Conservation (phyloP, 306 rosid species). For the Ammopiptanthus mongolicus region DNA sequence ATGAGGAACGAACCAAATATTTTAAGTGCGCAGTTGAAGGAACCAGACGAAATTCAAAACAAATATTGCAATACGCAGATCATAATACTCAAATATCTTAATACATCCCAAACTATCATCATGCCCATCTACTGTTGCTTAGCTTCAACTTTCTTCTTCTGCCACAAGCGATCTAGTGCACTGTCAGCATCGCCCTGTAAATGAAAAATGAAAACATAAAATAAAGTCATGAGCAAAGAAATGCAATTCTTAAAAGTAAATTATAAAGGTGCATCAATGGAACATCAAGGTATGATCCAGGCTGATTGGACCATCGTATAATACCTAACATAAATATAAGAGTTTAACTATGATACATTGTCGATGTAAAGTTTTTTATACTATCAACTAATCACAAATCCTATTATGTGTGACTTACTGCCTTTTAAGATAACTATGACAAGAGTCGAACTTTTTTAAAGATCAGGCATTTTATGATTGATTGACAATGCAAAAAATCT, state of each 20-base stretch:
- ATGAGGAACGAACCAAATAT: not conserved
- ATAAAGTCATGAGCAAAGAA: not conserved
- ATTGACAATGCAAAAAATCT: too few relatives aligned
- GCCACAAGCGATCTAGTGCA: slow-evolving; percentile 57
- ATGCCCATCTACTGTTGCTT: slow-evolving; percentile 38
- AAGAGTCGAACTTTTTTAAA: too few relatives aligned
- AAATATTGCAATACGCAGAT: not conserved
- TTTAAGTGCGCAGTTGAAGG: not conserved
- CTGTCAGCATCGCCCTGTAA: slow-evolving; percentile 59
- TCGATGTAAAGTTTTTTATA: too few relatives aligned
- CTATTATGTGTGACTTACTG: too few relatives aligned
- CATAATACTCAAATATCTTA: slow-evolving; percentile 12
- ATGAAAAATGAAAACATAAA: not conserved
- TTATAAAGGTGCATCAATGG: not conserved
- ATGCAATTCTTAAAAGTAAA: not conserved
- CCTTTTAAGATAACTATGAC: too few relatives aligned
- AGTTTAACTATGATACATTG: too few relatives aligned
- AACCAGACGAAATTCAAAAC: not conserved
- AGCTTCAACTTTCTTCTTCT: slow-evolving; percentile 45
- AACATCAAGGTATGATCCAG: not conserved
- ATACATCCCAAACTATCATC: not conserved
- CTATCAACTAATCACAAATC: too few relatives aligned
- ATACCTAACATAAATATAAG: not conserved
- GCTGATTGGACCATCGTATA: not conserved
- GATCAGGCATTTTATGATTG: too few relatives aligned